Conservation (phyloP, 2,329 filamentous ascomycete species). For the Neonectria sp. region DNA sequence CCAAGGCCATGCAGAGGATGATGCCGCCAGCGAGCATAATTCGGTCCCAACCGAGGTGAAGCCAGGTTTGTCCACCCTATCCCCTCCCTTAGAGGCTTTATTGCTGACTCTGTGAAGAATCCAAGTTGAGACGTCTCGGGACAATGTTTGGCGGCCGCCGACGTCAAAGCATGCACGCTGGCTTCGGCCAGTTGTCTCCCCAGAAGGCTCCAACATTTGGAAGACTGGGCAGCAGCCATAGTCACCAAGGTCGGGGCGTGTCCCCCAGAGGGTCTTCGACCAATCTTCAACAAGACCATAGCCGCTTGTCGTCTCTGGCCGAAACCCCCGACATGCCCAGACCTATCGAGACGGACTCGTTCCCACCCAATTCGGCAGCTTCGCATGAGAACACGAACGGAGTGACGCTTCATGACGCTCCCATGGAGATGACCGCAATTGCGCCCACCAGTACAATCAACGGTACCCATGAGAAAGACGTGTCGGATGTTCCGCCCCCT, state of each 20-base stretch:
- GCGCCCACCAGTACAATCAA: conserved; percentile 60
- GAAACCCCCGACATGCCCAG: conserved; percentile 66
- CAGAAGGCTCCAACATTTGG: conserved; percentile 71
- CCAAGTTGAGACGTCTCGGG: conserved; percentile 74
- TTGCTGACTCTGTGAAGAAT: conserved; percentile 58
- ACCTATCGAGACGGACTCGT: conserved; percentile 47
- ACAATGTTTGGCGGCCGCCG: conserved; percentile 76
- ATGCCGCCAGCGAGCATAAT: conserved; percentile 60
- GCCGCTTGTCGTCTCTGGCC: conserved; percentile 69
- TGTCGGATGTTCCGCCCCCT: conserved; percentile 67
- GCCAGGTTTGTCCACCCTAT: conserved; percentile 51
- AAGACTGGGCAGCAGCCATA: conserved; percentile 75
- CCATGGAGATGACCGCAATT: conserved; percentile 50
- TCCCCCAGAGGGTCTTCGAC: conserved; percentile 73
- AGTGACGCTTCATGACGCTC: conserved; percentile 51
- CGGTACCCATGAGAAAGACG: conserved; percentile 62
- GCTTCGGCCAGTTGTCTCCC: conserved; percentile 71
- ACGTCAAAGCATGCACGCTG: conserved; percentile 76
- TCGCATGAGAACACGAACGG: conserved; percentile 64
- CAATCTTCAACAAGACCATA: conserved; percentile 68
- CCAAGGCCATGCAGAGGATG: conserved; percentile 42
- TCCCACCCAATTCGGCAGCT: conserved; percentile 31
- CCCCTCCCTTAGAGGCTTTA: neutral
- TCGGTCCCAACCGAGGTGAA: conserved; percentile 51
- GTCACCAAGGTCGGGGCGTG: conserved; percentile 58